Conservation (phyloP, 495 filamentous ascomycete species). For the Recurvomyces mirabilis region DNA sequence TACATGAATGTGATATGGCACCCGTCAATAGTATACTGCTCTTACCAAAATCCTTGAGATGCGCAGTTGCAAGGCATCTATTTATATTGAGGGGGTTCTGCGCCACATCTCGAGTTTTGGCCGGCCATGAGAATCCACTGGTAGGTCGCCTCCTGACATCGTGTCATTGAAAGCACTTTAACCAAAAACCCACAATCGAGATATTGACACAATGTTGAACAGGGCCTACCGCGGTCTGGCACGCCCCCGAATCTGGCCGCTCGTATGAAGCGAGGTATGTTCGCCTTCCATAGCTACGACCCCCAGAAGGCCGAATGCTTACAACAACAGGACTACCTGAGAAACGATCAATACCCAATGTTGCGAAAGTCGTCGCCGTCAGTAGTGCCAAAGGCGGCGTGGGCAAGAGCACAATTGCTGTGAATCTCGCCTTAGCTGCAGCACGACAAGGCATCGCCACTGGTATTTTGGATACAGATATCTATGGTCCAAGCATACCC, state of each 20-base stretch:
- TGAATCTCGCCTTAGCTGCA: conserved; percentile 79
- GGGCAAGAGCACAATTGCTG: conserved; percentile 87
- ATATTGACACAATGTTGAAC: not conserved
- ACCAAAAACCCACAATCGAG: not conserved
- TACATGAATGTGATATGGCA: too few relatives aligned
- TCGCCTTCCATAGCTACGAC: not conserved
- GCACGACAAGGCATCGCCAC: conserved; percentile 66
- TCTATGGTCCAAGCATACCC: conserved; percentile 92
- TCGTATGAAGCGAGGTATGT: conserved; percentile 57
- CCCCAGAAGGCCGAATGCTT: not conserved
- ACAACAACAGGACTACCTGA: conserved; percentile 50
- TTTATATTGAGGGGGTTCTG: too few relatives aligned
- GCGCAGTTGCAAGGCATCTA: too few relatives aligned
- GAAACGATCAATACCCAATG: conserved; percentile 65
- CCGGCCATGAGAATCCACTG: conserved; percentile 79
- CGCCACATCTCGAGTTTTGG: too few relatives aligned
- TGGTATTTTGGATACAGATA: conserved; percentile 88
- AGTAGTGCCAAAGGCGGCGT: conserved; percentile 96
- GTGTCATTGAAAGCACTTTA: not conserved
- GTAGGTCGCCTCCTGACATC: conserved; percentile 35
- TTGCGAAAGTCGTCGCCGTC: conserved; percentile 79
- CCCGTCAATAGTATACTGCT: too few relatives aligned
- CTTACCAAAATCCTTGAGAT: too few relatives aligned
- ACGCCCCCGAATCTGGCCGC: conserved; percentile 55
- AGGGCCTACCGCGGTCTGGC: conserved; percentile 76